Base-by-base conservation (phyloP, 345 rosid genomes). In the Aquilaria yunnanensis region DNA sequence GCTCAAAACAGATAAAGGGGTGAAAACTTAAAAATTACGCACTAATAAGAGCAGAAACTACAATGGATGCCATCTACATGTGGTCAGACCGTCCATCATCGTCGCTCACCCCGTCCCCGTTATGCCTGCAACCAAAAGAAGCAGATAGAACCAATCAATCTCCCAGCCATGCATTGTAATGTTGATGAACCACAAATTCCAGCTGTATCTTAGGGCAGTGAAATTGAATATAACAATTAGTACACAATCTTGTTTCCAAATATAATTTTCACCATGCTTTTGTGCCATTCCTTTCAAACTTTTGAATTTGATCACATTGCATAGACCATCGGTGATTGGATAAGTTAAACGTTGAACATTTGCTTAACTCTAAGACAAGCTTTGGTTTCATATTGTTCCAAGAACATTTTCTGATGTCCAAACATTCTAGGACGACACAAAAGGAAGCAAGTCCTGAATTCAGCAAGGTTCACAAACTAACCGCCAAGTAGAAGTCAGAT, bases 401-500 rank as follows among this genome's bases (percentile, higher is more conserved):
- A 37, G 8, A 37, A 37, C 5, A 37, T 37, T 9, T 43, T 61
- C 32, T 32, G 2, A 2, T 61, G 64, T 14, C 11, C 33, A 32
- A 3, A 30, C 1, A 47, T 5, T 14, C 53, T 12, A 47, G 49
- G 57, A 54, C 12, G 23, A 48, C 41, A 48, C 23, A 14, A 10
- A 32, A 11, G 0, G 37, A 34, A 30, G 53, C 11, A 33, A 47
- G 14, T 33, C 23, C 32, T 70, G 16, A 13, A 6, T 52, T 74
- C 14, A 10, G 49, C 2, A 12, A 62, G 54, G 48, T 61, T 60
- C 47, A 66, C 64, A 46, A 64, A 74, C 87, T 61, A 60, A 88
- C 99, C 96, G 86, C 99, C 96, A 90, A 6, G 99, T 90, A 23
- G 96, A 63, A 14, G 96, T 83, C 59, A 94, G 75, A 75, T 90